Conservation (phyloP, 2,329 filamentous ascomycete species). For the Ophiostoma fasciatum region DNA sequence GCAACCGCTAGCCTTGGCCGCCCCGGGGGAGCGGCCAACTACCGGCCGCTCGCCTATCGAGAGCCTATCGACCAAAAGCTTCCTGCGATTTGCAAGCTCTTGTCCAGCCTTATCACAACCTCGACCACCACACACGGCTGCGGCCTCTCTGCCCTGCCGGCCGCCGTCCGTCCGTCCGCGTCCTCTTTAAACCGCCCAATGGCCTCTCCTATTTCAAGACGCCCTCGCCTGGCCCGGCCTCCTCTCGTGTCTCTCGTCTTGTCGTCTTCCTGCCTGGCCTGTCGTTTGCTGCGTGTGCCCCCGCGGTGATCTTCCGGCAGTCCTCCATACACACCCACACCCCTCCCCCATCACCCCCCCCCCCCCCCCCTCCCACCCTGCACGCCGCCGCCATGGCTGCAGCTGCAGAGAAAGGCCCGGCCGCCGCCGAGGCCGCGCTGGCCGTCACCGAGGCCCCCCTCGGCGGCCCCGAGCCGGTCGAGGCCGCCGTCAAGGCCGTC, state of each 20-base stretch:
- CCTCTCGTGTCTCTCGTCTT: background rate
- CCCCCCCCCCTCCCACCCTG: background rate
- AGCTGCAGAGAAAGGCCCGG: background rate
- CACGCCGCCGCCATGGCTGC: too few relatives aligned
- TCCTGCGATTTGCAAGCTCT: too few relatives aligned
- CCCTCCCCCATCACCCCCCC: too few relatives aligned
- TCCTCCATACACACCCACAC: too few relatives aligned
- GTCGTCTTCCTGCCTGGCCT: background rate
- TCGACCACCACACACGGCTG: background rate
- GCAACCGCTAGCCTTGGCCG: too few relatives aligned
- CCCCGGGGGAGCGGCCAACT: too few relatives aligned
- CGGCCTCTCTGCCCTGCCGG: background rate
- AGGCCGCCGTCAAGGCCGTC: slow-evolving; percentile 14
- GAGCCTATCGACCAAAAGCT: too few relatives aligned
- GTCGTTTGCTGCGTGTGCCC: too few relatives aligned
- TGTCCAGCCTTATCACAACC: background rate
- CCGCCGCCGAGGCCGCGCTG: background rate
- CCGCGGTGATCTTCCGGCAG: too few relatives aligned
- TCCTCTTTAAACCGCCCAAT: background rate
- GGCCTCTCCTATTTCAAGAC: background rate
- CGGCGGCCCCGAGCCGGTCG: slow-evolving; percentile 3
- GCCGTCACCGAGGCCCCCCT: background rate
- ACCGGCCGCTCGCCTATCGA: too few relatives aligned
- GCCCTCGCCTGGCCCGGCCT: background rate
- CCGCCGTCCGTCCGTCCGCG: too few relatives aligned